Evolutionary conservation across 2,329 filamentous ascomycete genomes (phyloP), one percentile per base, ranked within the genome.

Genomic region (Trichoderma oligosporum): DNA sequence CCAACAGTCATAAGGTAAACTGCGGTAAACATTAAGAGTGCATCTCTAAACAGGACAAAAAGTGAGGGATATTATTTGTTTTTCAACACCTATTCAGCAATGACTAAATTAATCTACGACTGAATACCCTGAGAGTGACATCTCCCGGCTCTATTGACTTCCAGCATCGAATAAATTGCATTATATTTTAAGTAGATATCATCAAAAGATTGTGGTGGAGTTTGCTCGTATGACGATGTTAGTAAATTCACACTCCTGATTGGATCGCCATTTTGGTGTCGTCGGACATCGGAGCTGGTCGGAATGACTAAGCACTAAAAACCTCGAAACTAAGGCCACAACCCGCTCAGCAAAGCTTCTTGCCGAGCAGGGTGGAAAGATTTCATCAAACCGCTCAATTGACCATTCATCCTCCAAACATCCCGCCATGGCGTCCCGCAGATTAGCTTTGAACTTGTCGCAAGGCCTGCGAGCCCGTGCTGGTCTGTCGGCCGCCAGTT

Each of bases 381-480:
- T 73, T 76, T 74, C 74, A 77, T 78, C 77, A 81, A 81, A 82
- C 77, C 76, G 77, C 79, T 80, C 79, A 82, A 73, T 71, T 70
- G 70, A 69, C 68, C 70, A 69, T 71, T 72, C 74, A 76, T 75
- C 73, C 72, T 75, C 73, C 73, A 76, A 78, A 75, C 73, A 72
- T 75, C 74, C n/a, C 74, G 72, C 76, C 76, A 97, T 97, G 93
- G 93, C 93, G 81, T 96, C 93, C 78, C 86, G 92, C 85, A 89
- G 91, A 87, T 86, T 97, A 81, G 92, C 92, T 82, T 84, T 95
- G 78, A 96, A 92, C 82, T 85, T 97, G 73, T 85, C 91, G 77
- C 87, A 90, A 80, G 88, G 89, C 78, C 82, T 96, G 78, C 90
- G 91, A 82, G 89, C 81, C 80, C 89, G 91, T 76, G 83, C 88